phyloP scores from a whole-genome alignment of 176 grass and related monocot genomes.

The Rhynchospora breviuscula region DNA sequence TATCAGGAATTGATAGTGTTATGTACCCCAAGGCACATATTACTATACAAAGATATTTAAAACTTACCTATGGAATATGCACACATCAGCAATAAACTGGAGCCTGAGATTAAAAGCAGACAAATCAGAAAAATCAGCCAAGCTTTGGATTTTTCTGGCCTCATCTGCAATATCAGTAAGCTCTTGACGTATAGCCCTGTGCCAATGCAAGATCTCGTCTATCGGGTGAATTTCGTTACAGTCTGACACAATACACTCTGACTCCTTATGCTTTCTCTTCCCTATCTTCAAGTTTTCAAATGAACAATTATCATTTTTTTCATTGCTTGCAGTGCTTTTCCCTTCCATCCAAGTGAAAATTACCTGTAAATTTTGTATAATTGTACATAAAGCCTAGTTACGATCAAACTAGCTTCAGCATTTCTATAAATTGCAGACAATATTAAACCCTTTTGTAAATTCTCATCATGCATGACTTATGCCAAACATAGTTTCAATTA shows the following conservation, averaged over 20 bases:
- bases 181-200: constrained; percentile 86
- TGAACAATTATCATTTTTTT: constrained; percentile 28
- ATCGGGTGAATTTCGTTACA: constrained; percentile 50
- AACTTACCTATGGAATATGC: constrained; percentile 87
- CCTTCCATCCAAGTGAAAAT: constrained; percentile 80
- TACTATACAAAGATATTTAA: not conserved
- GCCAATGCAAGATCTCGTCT: constrained; percentile 96
- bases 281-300: constrained; percentile 38
- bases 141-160: constrained; percentile 69
- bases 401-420: not conserved
- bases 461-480: not conserved
- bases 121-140: constrained; percentile 89
- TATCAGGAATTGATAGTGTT: constrained; percentile 26
- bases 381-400: not conserved
- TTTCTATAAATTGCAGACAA: constrained; percentile 1
- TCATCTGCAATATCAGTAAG: constrained; percentile 75
- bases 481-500: not conserved
- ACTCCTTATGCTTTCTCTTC: constrained; percentile 47
- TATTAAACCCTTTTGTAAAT: not conserved
- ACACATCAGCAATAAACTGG: constrained; percentile 97
- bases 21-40: not conserved
- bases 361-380: constrained; percentile 56
- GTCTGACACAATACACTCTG: constrained; percentile 18
- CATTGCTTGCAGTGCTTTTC: constrained; percentile 28
- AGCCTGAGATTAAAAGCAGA: constrained; percentile 73